A percentile compares a stretch with the other conserved stretches of the same genome.
Evolutionary conservation across 257 asterid genomes (phyloP).

Genomic region (Echites panduratus): DNA sequence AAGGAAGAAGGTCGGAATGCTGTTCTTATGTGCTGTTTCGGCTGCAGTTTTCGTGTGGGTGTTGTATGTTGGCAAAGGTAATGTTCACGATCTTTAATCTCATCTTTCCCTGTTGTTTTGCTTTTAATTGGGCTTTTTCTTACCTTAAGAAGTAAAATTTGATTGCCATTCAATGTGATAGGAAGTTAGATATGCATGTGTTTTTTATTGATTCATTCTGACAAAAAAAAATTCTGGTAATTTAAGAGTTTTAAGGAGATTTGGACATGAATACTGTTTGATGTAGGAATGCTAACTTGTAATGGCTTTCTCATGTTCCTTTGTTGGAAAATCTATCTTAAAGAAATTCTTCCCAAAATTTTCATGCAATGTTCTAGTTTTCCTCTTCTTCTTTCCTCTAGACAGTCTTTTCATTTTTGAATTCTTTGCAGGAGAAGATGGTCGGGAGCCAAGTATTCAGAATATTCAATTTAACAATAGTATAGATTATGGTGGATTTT

Average conservation of each 20-base stretch:
- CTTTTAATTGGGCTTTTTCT: background rate
- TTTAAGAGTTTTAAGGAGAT: background rate
- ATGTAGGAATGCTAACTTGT: background rate
- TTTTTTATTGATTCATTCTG: background rate
- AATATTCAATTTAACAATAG: conserved; percentile 34
- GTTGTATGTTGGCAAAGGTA: conserved; percentile 73
- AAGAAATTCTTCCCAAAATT: background rate
- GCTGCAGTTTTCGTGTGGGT: conserved; percentile 73
- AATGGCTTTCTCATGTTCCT: background rate
- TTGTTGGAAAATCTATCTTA: background rate
- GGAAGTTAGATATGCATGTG: background rate
- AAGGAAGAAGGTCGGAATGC: conserved; percentile 85
- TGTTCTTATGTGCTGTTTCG: conserved; percentile 64
- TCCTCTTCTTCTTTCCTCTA: conserved; percentile 4
- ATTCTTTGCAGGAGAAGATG: conserved; percentile 60
- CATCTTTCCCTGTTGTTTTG: background rate
- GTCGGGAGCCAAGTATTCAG: conserved; percentile 30
- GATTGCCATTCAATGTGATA: conserved; percentile 1
- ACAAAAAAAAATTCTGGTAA: background rate
- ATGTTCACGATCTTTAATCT: conserved; percentile 6
- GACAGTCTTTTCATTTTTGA: conserved; percentile 10
- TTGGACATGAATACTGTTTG: background rate
- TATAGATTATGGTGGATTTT: conserved; percentile 19
- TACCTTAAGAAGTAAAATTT: background rate
- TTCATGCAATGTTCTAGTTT: background rate